phyloP scores from a whole-genome alignment of 192 early-diverging fungal species.

The Dimargaris xerosporica region DNA sequence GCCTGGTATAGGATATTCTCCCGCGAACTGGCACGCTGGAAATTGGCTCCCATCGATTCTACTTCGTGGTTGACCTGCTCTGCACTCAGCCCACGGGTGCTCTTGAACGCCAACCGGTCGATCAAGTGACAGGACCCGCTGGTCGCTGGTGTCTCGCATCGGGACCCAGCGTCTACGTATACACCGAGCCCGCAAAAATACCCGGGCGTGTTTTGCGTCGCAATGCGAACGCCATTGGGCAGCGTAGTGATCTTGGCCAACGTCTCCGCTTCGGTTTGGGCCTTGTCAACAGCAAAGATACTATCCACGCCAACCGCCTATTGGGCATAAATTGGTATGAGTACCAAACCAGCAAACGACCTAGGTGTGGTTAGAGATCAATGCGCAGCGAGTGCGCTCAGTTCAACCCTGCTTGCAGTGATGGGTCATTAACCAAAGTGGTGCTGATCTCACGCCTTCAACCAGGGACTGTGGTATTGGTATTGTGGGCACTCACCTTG shows the following conservation, averaged over 20 bases:
- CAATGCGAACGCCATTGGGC: slow-evolving; percentile 77
- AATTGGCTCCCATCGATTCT: slow-evolving; percentile 79
- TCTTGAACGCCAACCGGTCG: slow-evolving; percentile 89
- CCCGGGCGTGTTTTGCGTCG: slow-evolving; percentile 61
- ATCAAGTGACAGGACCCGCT: slow-evolving; percentile 70
- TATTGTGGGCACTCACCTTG: too few species aligned
- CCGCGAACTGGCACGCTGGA: slow-evolving; percentile 75
- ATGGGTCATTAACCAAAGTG: too few species aligned
- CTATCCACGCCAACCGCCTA: too few species aligned
- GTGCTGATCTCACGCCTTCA: too few species aligned
- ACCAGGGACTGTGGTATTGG: too few species aligned
- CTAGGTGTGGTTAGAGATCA: too few species aligned
- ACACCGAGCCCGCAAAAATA: slow-evolving; percentile 87
- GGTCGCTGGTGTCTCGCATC: slow-evolving; percentile 57
- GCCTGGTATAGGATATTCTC: slow-evolving; percentile 95
- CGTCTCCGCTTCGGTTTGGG: background rate
- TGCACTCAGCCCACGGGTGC: slow-evolving; percentile 48
- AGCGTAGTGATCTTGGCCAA: slow-evolving; percentile 51
- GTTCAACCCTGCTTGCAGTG: too few species aligned
- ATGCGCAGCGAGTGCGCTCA: too few species aligned
- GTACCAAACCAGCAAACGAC: too few species aligned
- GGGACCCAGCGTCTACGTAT: slow-evolving; percentile 79
- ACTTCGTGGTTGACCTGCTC: slow-evolving; percentile 57
- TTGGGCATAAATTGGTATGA: too few species aligned
- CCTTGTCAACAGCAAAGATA: background rate